A percentile compares a stretch with the other conserved stretches of the same genome.
phyloP scores from a whole-genome alignment of 306 rosid genomes.

The Vicia villosa region DNA sequence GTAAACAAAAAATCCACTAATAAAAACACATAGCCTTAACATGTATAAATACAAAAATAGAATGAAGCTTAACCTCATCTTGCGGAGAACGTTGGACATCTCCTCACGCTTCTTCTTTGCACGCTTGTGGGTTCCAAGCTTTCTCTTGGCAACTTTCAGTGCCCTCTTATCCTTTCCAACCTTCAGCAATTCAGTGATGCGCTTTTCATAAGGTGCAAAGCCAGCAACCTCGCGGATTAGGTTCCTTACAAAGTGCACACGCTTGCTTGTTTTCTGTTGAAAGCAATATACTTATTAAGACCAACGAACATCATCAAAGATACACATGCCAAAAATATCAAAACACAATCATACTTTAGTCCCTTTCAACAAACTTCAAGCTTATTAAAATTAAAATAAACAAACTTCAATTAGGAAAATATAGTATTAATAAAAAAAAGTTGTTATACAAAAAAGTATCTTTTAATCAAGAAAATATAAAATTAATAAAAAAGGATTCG shows the following conservation, averaged over 20 bases:
- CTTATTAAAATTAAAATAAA: no score
- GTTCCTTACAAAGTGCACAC: conserved; percentile 80
- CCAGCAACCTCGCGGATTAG: conserved; percentile 88
- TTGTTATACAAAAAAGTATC: no score
- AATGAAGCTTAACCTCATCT: conserved; percentile 65
- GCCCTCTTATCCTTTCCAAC: conserved; percentile 97
- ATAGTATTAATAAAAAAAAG: no score
- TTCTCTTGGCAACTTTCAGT: conserved; percentile 77
- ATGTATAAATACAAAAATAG: neutral
- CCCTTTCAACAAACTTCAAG: neutral
- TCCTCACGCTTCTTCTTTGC: conserved; percentile 94
- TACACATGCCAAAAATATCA: neutral
- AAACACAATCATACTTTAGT: neutral
- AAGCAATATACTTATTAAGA: conserved; percentile 1
- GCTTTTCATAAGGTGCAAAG: conserved; percentile 88
- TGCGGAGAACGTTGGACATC: conserved; percentile 83
- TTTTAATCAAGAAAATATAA: no score
- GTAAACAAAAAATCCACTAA: neutral
- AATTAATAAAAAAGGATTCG: no score
- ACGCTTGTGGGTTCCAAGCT: conserved; percentile 87
- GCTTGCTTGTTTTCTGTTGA: conserved; percentile 72
- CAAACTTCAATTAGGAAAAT: no score
- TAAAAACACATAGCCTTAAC: neutral
- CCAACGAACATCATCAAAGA: neutral
- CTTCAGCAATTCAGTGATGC: conserved; percentile 90